Conservation (phyloP, 2,329 filamentous ascomycete genomes). For the Orbilia blumenaviensis region DNA sequence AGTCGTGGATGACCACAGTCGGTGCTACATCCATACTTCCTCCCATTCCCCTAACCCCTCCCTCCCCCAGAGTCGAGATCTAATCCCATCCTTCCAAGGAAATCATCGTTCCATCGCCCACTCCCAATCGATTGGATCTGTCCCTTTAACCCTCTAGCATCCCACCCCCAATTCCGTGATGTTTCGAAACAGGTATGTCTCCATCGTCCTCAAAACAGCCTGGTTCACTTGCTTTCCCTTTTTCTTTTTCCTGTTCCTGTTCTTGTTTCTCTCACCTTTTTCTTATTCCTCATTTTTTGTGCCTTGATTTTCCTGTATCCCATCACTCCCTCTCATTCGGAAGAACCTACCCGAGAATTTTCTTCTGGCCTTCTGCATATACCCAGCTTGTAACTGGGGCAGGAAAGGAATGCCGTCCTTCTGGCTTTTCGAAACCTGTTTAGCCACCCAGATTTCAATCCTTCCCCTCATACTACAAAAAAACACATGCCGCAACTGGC, state of each 20-base stretch:
- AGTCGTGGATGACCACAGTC: too few relatives aligned
- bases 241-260: too few relatives aligned
- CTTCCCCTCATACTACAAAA: too few relatives aligned
- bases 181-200: conserved; percentile 51
- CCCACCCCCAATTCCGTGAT: conserved; percentile 11
- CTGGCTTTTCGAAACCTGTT: background rate
- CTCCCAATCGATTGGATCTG: background rate
- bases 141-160: background rate
- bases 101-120: background rate
- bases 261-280: background rate
- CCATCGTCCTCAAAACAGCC: background rate
- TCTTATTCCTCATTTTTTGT: background rate
- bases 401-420: background rate
- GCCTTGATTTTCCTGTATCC: conserved; percentile 2
- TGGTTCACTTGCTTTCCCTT: too few relatives aligned
- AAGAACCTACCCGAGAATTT: background rate
- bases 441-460: background rate
- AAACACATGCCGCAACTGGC: too few relatives aligned
- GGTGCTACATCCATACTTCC: too few relatives aligned
- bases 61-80: background rate
- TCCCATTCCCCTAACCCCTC: too few relatives aligned
- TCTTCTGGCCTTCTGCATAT: background rate
- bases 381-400: too few relatives aligned
- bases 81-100: background rate
- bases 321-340: background rate